Base-by-base conservation (phyloP, 495 filamentous ascomycete species). In the Podospora anserina region DNA sequence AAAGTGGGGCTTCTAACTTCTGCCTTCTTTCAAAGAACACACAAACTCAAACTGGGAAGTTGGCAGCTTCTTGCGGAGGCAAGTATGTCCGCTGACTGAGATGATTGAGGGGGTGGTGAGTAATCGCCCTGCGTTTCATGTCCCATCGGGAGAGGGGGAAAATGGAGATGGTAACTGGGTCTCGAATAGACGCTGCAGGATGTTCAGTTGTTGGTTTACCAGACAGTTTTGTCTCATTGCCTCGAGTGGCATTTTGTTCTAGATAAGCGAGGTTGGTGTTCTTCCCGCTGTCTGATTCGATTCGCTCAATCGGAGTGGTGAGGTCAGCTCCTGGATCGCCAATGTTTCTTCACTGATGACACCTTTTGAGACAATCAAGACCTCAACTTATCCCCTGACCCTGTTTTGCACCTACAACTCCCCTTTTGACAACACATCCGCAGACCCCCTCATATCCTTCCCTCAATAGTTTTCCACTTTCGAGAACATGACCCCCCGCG, bases 401-500 rank as follows among this genome's bases (percentile, higher is more conserved):
- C 56, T 3, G 5, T 59, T 20, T n/a, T 2, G 9, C 60, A 28
- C 5, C 5, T 32, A 1, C 60, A 1, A 19, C 59, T 32, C 27
- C 32, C 18, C n/a, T 23, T 62, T 54, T 11, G 34, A 39, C 6
- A 39, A 4, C 34, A 39, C 11, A 39, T 39, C 23, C 2, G 23
- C 5, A 11, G 11, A 39, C 5, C 34, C 34, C 5, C 34, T 39
- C 11, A 1, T 39, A 39, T 39, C 34, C 11, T 39, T 11, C 34
- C 3, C 11, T 44, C 56, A 15, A 11, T 1, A 23, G 23, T 0
- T 13, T 59, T 32, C 59, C 15, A 61, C 13, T 56, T 19, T 34
- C 3, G n/a, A 4, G 53, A 53, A 49, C 39, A 84, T 84, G 82
- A 55, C 81, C 11, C 93, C 95, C 5, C 86, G 93, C 62, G 90